Evolutionary conservation across 1,139 yeast genomes (phyloP).

Genomic region (Petasospora fabianii): DNA sequence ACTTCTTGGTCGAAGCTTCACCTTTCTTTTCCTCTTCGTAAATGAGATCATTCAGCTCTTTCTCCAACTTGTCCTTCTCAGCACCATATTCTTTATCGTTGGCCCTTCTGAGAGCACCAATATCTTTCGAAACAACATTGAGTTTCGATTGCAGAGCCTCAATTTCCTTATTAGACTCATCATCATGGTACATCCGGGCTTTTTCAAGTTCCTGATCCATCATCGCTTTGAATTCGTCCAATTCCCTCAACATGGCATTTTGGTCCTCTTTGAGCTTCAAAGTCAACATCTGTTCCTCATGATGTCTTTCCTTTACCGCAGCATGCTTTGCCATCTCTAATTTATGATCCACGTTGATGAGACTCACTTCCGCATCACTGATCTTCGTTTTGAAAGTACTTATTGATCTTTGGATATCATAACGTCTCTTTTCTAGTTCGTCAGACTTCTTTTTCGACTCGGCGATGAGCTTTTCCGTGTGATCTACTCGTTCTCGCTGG

Average conservation of each 20-base stretch:
- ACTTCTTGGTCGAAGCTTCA: conserved; percentile 14
- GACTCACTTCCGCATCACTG: conserved; percentile 15
- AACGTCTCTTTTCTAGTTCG: conserved; percentile 5
- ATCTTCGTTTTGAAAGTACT: conserved; percentile 14
- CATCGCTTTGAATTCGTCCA: conserved; percentile 17
- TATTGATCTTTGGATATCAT: background rate
- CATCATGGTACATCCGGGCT: conserved; percentile 13
- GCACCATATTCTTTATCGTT: conserved; percentile 9
- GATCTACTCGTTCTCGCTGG: conserved; percentile 10
- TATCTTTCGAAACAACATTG: background rate
- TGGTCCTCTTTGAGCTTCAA: conserved; percentile 18
- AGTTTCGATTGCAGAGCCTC: conserved; percentile 10
- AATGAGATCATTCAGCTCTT: conserved; percentile 7
- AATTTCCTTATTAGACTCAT: conserved; percentile 13
- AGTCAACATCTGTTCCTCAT: conserved; percentile 16
- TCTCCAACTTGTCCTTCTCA: conserved; percentile 8
- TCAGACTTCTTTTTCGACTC: conserved; percentile 9
- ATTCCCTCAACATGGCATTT: conserved; percentile 12
- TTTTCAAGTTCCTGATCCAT: conserved; percentile 11
- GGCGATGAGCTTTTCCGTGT: conserved; percentile 11
- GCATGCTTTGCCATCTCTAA: conserved; percentile 7
- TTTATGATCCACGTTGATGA: conserved; percentile 15
- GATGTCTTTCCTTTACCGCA: conserved; percentile 6
- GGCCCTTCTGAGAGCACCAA: conserved; percentile 4
- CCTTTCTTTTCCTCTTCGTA: conserved; percentile 16